Conservation (phyloP, 805 yeast species). For the Scheffersomyces lignosus region DNA sequence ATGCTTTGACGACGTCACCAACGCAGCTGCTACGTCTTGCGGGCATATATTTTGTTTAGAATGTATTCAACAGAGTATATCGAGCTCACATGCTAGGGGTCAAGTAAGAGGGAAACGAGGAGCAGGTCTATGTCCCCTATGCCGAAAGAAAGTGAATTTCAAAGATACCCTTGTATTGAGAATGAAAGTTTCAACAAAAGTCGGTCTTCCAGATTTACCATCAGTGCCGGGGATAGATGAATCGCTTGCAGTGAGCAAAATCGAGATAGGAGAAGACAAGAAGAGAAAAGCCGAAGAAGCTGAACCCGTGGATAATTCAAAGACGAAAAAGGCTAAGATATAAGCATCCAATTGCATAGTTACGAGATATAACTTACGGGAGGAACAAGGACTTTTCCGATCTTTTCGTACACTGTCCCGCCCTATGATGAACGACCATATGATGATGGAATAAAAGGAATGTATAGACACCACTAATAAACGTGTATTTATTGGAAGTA, state of each 20-base stretch:
- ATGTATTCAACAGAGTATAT: slow-evolving; percentile 40
- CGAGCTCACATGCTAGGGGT: slow-evolving; percentile 43
- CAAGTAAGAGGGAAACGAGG: slow-evolving; percentile 39
- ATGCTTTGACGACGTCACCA: slow-evolving; percentile 41
- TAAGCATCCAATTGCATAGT: no score
- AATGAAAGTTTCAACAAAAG: slow-evolving; percentile 13
- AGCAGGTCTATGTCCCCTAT: slow-evolving; percentile 44
- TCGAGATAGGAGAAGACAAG: not conserved
- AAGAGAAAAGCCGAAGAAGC: not conserved
- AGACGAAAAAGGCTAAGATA: not conserved
- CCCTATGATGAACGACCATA: no score
- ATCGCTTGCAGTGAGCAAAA: slow-evolving; percentile 1
- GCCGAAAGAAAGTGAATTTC: slow-evolving; percentile 39
- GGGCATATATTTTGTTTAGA: slow-evolving; percentile 46
- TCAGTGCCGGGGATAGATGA: not conserved
- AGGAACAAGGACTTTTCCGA: no score
- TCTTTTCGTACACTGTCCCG: no score
- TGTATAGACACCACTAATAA: no score
- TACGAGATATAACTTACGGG: no score
- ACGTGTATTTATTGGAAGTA: no score
- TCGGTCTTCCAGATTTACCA: slow-evolving; percentile 14
- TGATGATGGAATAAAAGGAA: no score
- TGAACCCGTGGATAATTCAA: slow-evolving; percentile 3
- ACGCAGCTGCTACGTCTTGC: slow-evolving; percentile 42
- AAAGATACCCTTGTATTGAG: slow-evolving; percentile 30